phyloP scores from a whole-genome alignment of 2,329 filamentous ascomycete genomes.

The Tolypocladium tropicale region DNA sequence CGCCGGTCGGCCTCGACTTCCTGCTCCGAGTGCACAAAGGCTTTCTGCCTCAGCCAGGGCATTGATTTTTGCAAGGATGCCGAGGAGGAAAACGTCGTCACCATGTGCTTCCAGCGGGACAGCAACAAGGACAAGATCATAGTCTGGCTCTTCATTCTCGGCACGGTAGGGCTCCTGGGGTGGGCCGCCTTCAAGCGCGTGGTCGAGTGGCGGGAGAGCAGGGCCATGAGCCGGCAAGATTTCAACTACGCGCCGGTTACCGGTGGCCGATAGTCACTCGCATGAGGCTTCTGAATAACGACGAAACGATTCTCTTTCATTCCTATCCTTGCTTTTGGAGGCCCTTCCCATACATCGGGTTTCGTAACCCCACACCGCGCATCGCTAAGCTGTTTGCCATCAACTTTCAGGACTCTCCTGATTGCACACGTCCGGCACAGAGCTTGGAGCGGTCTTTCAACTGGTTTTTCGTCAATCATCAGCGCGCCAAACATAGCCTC shows the following conservation, averaged over 20 bases:
- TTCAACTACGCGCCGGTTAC: constrained; percentile 19
- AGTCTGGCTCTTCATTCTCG: constrained; percentile 53
- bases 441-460: background rate
- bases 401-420: background rate
- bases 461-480: background rate
- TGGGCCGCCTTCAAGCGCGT: constrained; percentile 47
- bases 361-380: background rate
- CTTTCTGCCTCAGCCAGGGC: constrained; percentile 49
- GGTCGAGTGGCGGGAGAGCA: constrained; percentile 27
- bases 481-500: background rate
- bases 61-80: constrained; percentile 55
- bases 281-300: background rate
- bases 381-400: background rate
- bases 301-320: background rate
- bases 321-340: background rate
- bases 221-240: constrained; percentile 16
- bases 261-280: constrained; percentile 2
- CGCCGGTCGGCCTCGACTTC: constrained; percentile 31
- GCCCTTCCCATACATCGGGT: background rate
- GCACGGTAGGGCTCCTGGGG: constrained; percentile 46
- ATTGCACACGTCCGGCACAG: background rate
- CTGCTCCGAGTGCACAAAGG: constrained; percentile 54
- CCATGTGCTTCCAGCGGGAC: constrained; percentile 57
- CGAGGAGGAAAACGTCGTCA: constrained; percentile 50
- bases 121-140: constrained; percentile 58